Evolutionary conservation across 2,329 filamentous ascomycete species (phyloP).

Genomic region (Mycosphaerella sp.): DNA sequence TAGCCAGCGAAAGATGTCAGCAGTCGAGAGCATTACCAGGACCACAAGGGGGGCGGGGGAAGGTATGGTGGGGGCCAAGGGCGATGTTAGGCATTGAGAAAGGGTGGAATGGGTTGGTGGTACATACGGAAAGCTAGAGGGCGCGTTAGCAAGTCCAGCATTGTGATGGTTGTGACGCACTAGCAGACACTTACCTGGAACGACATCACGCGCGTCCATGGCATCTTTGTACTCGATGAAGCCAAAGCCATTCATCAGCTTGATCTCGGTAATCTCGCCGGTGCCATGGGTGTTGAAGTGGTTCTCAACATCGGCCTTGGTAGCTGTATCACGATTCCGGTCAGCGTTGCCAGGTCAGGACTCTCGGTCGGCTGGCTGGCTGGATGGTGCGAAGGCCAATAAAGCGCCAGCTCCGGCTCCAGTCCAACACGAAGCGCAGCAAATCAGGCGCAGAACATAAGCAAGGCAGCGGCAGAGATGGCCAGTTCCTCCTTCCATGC

Average conservation of each 20-base stretch:
- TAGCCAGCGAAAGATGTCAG: constrained; percentile 41
- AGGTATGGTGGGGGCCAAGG: constrained; percentile 14
- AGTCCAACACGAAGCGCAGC: constrained; percentile 18
- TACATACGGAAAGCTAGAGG: constrained; percentile 51
- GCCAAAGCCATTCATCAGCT: constrained; percentile 99
- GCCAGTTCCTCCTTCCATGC: constrained; percentile 19
- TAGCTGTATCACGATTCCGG: constrained; percentile 58
- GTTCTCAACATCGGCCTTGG: constrained; percentile 91
- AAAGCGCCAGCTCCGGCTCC: constrained; percentile 29
- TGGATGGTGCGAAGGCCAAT: constrained; percentile 13
- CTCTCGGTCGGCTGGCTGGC: constrained; percentile 10
- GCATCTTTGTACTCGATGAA: constrained; percentile 99
- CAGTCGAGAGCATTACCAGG: constrained; percentile 25
- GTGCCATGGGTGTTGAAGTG: constrained; percentile 95
- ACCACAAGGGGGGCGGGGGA: constrained; percentile 8
- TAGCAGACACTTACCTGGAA: constrained; percentile 66
- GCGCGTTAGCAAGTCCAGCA: constrained; percentile 21
- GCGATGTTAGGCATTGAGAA: constrained; percentile 12
- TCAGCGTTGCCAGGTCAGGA: constrained; percentile 40
- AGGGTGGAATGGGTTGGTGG: constrained; percentile 7
- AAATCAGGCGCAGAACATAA: constrained; percentile 7
- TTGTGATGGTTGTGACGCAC: constrained; percentile 15
- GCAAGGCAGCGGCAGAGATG: constrained; percentile 16
- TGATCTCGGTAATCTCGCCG: constrained; percentile 97
- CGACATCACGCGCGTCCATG: constrained; percentile 96